Conservation (phyloP, 768 basidiomycete species). For the Chalciporus chontae region DNA sequence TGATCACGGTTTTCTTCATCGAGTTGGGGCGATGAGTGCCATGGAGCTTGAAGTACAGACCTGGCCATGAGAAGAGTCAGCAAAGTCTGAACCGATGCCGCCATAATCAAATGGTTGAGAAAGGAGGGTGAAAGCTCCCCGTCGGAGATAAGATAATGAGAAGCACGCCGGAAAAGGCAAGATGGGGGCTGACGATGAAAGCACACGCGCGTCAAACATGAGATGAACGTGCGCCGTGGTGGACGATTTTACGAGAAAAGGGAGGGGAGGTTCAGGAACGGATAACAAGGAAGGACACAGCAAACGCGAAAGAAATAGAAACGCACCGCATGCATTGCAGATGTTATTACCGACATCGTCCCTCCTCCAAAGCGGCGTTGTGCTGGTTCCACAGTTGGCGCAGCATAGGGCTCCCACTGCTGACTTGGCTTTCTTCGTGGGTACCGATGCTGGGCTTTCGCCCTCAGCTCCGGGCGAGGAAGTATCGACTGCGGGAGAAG, state of each 20-base stretch:
- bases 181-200: constrained; percentile 26
- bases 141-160: constrained; percentile 26
- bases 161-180: constrained; percentile 10
- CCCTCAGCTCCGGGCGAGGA: constrained; percentile 33
- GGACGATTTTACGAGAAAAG: constrained; percentile 22
- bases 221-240: constrained; percentile 20
- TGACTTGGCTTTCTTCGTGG: constrained; percentile 32
- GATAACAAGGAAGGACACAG: constrained; percentile 19
- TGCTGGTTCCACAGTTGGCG: constrained; percentile 85
- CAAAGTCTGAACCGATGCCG: neutral
- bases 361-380: constrained; percentile 86
- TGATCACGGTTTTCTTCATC: constrained; percentile 99
- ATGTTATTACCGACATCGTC: constrained; percentile 92
- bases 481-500: constrained; percentile 31
- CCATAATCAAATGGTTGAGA: neutral
- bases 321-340: constrained; percentile 91
- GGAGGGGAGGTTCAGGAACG: neutral
- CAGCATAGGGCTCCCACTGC: constrained; percentile 77
- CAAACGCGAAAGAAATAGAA: constrained; percentile 26
- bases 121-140: neutral
- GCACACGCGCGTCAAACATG: constrained; percentile 16
- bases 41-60: constrained; percentile 97
- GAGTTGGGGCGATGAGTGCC: constrained; percentile 95
- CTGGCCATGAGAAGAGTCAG: constrained; percentile 41
- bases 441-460: constrained; percentile 26